Evolutionary conservation across 805 yeast species (phyloP), one percentile per base, ranked within the genome.

Genomic region (Wickerhamomyces sydowiorum): DNA sequence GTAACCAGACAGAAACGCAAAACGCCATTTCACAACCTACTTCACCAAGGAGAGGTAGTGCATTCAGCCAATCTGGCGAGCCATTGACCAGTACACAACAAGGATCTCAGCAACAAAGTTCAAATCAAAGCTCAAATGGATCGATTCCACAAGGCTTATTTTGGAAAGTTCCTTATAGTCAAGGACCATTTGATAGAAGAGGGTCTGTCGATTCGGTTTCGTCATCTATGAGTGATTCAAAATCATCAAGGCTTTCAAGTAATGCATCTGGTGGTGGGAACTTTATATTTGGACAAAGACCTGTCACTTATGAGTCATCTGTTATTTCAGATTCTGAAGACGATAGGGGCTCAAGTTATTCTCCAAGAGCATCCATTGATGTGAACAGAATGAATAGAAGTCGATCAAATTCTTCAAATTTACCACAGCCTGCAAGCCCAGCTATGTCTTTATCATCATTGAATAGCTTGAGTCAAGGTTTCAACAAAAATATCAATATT

Each of bases 161-260:
- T 24, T 52, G 59, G 57, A 56, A 56, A 41, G 61, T 55, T 4
- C 61, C 61, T 1, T 56, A 56, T 12, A 32, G 23, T 40, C 55
- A 52, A 20, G 51, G 54, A 3, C 48, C 56, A 3, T 53, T 56
- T 38, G 58, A 50, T 36, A 46, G 61, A 43, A 40, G 59, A 32
- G 56, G 53, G 3, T 56, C 61, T 1, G 50, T 51, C 14, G 61
- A 54, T 23, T 56, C 61, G 1, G 37, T 52, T 3, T 43, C 53
- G 1, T 49, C 57, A 1, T 45, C 56, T 2, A 40, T 49, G 2
- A 46, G 50, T 22, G 56, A 51, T 23, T 40, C 46, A 7, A 46
- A 50, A 36, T 46, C 41, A 22, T 32, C 46, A 8, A 21, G 39
- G 4, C 37, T 32, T 7, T 43, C 40, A 23, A 23, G 25, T 36